Evolutionary conservation across 106 monocot species (phyloP).

Genomic region (Hemerocallis citrina): DNA sequence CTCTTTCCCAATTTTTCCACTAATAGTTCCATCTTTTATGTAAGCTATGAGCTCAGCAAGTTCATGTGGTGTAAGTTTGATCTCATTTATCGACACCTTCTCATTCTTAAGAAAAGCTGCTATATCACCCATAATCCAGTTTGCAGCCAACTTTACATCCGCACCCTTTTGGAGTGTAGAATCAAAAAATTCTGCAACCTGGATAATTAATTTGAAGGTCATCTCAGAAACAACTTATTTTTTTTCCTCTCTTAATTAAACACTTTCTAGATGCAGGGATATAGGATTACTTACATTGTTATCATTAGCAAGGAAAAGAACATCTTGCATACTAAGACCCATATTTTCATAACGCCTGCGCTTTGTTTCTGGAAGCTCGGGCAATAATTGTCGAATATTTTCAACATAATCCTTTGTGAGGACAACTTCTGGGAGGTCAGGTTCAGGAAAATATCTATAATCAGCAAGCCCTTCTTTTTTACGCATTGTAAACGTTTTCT

Average conservation of each 20-base stretch:
- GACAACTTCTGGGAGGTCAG: slow-evolving; percentile 89
- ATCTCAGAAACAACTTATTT: not conserved
- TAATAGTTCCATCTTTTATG: slow-evolving; percentile 82
- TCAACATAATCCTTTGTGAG: slow-evolving; percentile 59
- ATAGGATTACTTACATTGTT: slow-evolving; percentile 29
- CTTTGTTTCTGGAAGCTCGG: slow-evolving; percentile 89
- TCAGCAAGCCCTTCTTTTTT: slow-evolving; percentile 98
- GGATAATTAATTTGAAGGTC: not conserved
- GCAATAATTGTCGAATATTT: slow-evolving; percentile 45
- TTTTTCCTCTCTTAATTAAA: not conserved
- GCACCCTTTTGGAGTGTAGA: slow-evolving; percentile 64
- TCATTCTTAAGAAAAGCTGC: slow-evolving; percentile 90
- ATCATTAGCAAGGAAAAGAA: slow-evolving; percentile 89
- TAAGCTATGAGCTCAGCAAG: slow-evolving; percentile 82
- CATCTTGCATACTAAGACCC: slow-evolving; percentile 86
- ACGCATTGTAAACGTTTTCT: slow-evolving; percentile 94
- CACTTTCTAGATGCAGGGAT: not conserved
- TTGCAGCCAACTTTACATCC: slow-evolving; percentile 86
- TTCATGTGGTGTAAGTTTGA: slow-evolving; percentile 72
- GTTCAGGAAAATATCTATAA: slow-evolving; percentile 97
- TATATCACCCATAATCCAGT: slow-evolving; percentile 99
- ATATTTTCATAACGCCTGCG: slow-evolving; percentile 75
- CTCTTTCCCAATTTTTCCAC: slow-evolving; percentile 99
- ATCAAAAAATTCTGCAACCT: slow-evolving; percentile 89
- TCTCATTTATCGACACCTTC: slow-evolving; percentile 58